Base-by-base conservation (phyloP, 306 rosid species). In the Trichosanthes truncata region DNA sequence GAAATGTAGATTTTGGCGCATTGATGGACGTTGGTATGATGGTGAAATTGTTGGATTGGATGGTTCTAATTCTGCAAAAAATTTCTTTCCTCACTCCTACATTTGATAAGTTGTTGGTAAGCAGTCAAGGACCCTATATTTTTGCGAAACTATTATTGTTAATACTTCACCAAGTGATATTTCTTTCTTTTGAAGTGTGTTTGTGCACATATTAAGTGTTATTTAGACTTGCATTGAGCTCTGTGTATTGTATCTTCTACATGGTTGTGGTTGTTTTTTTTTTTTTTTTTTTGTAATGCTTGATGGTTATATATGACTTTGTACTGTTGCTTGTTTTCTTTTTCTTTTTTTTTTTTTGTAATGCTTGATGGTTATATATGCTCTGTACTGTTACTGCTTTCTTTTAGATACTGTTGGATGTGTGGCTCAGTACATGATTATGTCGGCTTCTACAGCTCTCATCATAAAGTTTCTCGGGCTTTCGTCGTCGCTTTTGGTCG, bases 1-100 rank as follows among this genome's bases (percentile, higher is more conserved):
- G 20, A 92, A 88, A 79, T 95, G 97, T 74, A 89, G 96, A 81
- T 95, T 95, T 78, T 90, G 93, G 74, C 85, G 91, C 90, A 85
- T 85, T 43, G 87, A 95, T 92, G 98, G 98, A 59, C 90, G 96
- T 62, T 95, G 98, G 97, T 92, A 95, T 84, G 79, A 89, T 72
- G 98, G 96, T 77, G 87, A 76, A 89, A 82, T 95, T 59, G 80
- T 92, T 68, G 88, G 82, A n/a, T 72, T 86, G 87, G 88, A 86
- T 51, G 88, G 76, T 81, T 90, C 89, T 59, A 62, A 79, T 57
- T 84, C 84, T 51, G 98, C 93, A n/a, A 40, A 95, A 87, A 80
- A 63, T 95, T 80, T 86, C 97, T 31, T 95, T 95, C 84, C 97
- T 95, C 80, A 89, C 88, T 77, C 98, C 98, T 69, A 92, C 91